Percentiles rank a stretch among this genome's conserved stretches.
phyloP scores from a whole-genome alignment of 768 basidiomycete genomes.

The Naganishia vishniacii region DNA sequence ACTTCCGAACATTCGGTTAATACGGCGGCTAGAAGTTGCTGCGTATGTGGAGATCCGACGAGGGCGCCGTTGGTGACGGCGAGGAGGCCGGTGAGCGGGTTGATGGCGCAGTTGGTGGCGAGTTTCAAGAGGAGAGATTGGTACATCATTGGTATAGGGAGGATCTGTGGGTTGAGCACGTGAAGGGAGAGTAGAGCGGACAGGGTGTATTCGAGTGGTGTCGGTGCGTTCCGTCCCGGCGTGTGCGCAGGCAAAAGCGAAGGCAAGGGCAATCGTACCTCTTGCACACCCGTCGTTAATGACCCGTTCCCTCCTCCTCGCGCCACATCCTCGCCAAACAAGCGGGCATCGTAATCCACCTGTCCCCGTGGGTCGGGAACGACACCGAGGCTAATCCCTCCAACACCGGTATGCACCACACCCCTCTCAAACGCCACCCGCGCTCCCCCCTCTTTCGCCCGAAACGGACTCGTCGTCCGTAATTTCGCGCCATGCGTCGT shows the following conservation, averaged over 20 bases:
- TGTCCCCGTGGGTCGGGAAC: conserved; percentile 58
- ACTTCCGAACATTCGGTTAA: conserved; percentile 66
- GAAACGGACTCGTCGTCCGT: conserved; percentile 43
- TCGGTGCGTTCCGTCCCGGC: conserved; percentile 48
- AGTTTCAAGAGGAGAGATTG: conserved; percentile 70
- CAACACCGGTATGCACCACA: conserved; percentile 66
- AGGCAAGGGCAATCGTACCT: conserved; percentile 31
- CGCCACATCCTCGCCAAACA: conserved; percentile 27
- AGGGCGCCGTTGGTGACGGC: conserved; percentile 75
- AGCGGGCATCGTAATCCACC: conserved; percentile 37
- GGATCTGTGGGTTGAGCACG: conserved; percentile 61
- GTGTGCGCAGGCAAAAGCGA: conserved; percentile 42
- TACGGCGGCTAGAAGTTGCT: conserved; percentile 55
- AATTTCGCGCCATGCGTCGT: conserved; percentile 69
- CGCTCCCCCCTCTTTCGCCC: background rate
- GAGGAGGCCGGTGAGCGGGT: conserved; percentile 76
- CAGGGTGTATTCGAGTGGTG: conserved; percentile 55
- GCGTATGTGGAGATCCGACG: conserved; percentile 53
- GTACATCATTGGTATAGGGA: conserved; percentile 63
- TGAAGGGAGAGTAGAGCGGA: conserved; percentile 57
- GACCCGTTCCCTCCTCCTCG: conserved; percentile 6
- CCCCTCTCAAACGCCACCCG: conserved; percentile 33
- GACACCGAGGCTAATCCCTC: conserved; percentile 70
- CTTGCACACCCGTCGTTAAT: background rate
- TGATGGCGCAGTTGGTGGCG: conserved; percentile 73